phyloP scores from a whole-genome alignment of 148 eudicot genomes.

The Rhododendron ovatum region DNA sequence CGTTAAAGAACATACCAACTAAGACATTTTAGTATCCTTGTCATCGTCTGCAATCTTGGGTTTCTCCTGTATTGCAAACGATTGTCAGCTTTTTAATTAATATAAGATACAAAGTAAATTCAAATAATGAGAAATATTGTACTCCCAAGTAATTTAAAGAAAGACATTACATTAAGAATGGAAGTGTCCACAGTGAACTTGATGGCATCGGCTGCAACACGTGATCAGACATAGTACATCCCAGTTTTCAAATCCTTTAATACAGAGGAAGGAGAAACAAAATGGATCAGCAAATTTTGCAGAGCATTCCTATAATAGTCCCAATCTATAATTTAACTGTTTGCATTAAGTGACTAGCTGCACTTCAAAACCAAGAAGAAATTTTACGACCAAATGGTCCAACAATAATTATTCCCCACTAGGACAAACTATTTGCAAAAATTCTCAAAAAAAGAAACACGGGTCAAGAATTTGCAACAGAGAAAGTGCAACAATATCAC shows the following conservation, averaged over 20 bases:
- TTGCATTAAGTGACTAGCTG: background rate
- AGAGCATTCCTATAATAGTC: background rate
- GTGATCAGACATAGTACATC: conserved; percentile 86
- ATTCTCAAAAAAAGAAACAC: background rate
- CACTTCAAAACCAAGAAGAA: background rate
- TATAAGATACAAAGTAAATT: background rate
- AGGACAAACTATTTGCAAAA: background rate
- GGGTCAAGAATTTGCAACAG: background rate
- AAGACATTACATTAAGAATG: conserved; percentile 45
- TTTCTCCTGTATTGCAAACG: too few relatives aligned
- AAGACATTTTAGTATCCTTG: conserved; percentile 47
- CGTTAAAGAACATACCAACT: conserved; percentile 74
- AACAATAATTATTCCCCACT: background rate
- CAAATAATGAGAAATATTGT: background rate
- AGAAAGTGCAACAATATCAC: background rate
- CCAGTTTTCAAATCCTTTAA: conserved; percentile 86
- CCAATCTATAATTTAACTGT: background rate
- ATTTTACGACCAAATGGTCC: background rate
- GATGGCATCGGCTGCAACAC: conserved; percentile 97
- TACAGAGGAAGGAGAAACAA: background rate
- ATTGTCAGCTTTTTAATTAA: background rate
- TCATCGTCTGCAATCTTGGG: conserved; percentile 19
- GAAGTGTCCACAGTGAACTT: conserved; percentile 90
- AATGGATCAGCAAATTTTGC: background rate
- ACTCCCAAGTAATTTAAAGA: background rate